Evolutionary conservation across 129 eudicot genomes (phyloP).

Genomic region (Helichrysum umbraculigerum): DNA sequence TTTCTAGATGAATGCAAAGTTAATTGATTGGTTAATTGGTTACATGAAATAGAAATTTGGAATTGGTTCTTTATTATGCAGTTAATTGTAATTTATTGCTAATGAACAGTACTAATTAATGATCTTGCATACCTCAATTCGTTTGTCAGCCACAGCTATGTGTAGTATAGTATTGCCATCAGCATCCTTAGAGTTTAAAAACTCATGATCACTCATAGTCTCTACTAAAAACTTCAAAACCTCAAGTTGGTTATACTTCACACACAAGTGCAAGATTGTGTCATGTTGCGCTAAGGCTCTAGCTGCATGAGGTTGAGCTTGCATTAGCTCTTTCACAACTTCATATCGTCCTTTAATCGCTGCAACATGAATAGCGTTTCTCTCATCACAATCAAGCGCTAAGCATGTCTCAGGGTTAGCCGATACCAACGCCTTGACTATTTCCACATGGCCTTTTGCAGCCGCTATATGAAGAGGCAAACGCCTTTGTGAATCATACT

Average conservation of each 20-base stretch:
- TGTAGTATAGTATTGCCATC: conserved; percentile 47
- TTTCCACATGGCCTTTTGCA: conserved; percentile 44
- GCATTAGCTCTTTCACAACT: conserved; percentile 41
- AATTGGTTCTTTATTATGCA: no score
- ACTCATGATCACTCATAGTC: conserved; percentile 28
- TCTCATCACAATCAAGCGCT: conserved; percentile 47
- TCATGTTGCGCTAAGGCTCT: conserved; percentile 31
- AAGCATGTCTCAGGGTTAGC: conserved; percentile 30
- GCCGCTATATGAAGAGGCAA: conserved; percentile 62
- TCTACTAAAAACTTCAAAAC: conserved; percentile 40
- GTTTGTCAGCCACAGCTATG: conserved; percentile 45
- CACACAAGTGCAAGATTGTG: conserved; percentile 55
- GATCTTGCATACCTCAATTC: conserved; percentile 34
- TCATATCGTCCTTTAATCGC: conserved; percentile 48
- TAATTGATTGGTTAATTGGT: no score
- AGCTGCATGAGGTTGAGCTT: conserved; percentile 41
- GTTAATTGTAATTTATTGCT: no score
- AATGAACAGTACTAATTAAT: not conserved
- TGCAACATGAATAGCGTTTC: conserved; percentile 59
- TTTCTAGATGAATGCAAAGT: no score
- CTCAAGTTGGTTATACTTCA: conserved; percentile 43
- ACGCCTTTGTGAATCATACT: conserved; percentile 34
- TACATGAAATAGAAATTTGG: no score
- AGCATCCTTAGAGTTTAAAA: conserved; percentile 39
- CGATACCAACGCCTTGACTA: conserved; percentile 28